Evolutionary conservation across 176 grass and related monocot genomes (phyloP), one percentile per base, ranked within the genome.

Genomic region (Eremochloa ophiuroides): DNA sequence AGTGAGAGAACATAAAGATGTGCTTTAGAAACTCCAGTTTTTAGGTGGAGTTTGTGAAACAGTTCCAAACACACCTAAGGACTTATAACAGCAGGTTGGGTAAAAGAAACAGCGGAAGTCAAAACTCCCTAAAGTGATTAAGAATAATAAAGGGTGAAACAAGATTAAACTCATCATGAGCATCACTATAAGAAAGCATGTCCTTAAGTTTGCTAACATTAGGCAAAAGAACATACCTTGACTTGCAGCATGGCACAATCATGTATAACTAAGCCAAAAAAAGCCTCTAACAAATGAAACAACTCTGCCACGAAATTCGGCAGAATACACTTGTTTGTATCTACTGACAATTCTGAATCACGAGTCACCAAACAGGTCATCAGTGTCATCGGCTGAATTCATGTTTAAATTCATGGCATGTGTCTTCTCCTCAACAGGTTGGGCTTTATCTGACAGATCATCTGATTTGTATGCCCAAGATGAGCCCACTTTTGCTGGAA

Each of bases 321-420:
- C 69, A 44, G 38, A 67, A 75, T 46, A 6, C 18, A 80, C 42
- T 75, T 75, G 1, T 20, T 72, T 85, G 34, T 14, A 80, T 56
- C 27, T 6, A 51, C 27, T 76, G 70, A 61, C 48, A 76, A 75
- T 69, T 42, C 34, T 62, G 76, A 67, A 76, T 87, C 83, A 83
- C 61, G 20, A 87, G 76, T 98, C 92, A 31, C 95, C 95, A 72
- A 98, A 98, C 39, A 98, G 88, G 68, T 98, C 95, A 86, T 98
- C 92, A 47, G 33, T 87, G 34, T 98, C 95, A 77, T 95, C 88
- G 31, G 77, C 88, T 69, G 80, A 59, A 67, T 33, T 85, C 48
- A 10, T 23, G 51, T 16, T 71, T 4, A 35, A 9, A 30, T 61
- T 69, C 41, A 13, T 51, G 29, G 64, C 42, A 46, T 30, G 61